phyloP scores from a whole-genome alignment of 139 green algal genomes.

The Micromonas commoda region DNA sequence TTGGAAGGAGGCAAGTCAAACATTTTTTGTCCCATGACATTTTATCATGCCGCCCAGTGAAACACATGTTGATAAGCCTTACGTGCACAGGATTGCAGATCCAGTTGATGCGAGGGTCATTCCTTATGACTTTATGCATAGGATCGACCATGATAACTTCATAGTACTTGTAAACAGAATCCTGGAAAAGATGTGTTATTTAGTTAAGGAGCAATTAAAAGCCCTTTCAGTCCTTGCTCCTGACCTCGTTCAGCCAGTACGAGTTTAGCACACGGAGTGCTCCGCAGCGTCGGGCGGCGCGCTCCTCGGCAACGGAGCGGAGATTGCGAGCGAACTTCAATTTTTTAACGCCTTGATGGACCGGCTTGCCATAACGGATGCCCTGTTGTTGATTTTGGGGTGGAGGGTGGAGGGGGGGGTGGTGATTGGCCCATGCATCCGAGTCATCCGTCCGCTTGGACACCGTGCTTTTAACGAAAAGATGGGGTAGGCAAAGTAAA shows the following conservation, averaged over 20 bases:
- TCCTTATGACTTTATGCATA: conserved; percentile 86
- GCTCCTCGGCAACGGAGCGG: conserved; percentile 88
- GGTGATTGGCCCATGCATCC: no score
- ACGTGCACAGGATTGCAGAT: conserved; percentile 86
- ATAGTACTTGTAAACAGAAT: conserved; percentile 99
- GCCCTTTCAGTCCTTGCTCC: neutral
- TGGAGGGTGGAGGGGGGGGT: neutral
- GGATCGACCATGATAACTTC: conserved; percentile 98
- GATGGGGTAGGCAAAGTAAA: no score
- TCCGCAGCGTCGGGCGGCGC: conserved; percentile 82
- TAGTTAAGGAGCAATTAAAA: conserved; percentile 6
- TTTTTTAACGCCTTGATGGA: conserved; percentile 92
- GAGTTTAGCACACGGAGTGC: conserved; percentile 96
- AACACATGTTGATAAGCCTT: no score
- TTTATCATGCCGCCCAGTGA: no score
- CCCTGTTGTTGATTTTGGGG: conserved; percentile 50
- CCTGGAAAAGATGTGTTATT: conserved; percentile 52
- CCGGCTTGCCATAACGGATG: conserved; percentile 96
- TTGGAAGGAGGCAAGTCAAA: neutral
- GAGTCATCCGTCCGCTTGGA: no score
- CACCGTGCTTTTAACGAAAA: no score
- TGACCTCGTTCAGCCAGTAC: conserved; percentile 98
- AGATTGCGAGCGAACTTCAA: conserved; percentile 95
- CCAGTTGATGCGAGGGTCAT: conserved; percentile 98
- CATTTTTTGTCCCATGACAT: neutral